Conservation (phyloP, 1,284 basidiomycete species). For the Cryptococcus deneoformans region DNA sequence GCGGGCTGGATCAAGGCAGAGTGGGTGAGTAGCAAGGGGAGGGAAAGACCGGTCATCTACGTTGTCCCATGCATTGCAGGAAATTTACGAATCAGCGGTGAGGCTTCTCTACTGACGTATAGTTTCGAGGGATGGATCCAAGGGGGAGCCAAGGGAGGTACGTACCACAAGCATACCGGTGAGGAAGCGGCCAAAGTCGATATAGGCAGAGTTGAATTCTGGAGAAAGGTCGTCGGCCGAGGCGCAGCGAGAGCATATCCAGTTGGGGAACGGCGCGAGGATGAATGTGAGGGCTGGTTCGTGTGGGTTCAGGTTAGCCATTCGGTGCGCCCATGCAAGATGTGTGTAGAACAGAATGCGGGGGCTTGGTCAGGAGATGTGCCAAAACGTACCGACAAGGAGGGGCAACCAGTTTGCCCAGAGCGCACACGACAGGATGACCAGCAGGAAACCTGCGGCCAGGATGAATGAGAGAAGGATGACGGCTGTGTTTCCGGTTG, state of each 20-base stretch:
- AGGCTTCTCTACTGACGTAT: too few species aligned
- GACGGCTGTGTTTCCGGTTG: conserved; percentile 65
- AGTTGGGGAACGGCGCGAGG: conserved; percentile 92
- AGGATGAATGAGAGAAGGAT: conserved; percentile 94
- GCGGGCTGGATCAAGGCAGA: conserved; percentile 79
- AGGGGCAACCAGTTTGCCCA: conserved; percentile 97
- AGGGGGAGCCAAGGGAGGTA: too few species aligned
- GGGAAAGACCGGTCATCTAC: conserved; percentile 78
- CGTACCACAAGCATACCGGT: conserved; percentile 80
- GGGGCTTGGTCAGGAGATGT: too few species aligned
- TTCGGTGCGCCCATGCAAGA: neutral
- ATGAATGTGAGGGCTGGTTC: conserved; percentile 84
- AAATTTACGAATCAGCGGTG: too few species aligned
- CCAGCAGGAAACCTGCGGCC: conserved; percentile 92
- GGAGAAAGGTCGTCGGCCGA: conserved; percentile 56
- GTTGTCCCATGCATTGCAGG: too few species aligned
- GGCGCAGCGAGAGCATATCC: conserved; percentile 58
- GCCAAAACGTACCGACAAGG: too few species aligned
- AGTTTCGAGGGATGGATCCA: too few species aligned
- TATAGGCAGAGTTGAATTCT: conserved; percentile 59
- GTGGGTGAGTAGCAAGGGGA: conserved; percentile 90
- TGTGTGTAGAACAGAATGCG: too few species aligned
- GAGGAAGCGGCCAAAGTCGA: conserved; percentile 94
- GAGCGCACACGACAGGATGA: conserved; percentile 96
- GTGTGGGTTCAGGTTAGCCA: too few species aligned